These are phyloP conservation scores for Scorias spongiosa DNA, from an alignment of 2,329 filamentous ascomycete genomes.

Conservation along the genomic window DNA sequence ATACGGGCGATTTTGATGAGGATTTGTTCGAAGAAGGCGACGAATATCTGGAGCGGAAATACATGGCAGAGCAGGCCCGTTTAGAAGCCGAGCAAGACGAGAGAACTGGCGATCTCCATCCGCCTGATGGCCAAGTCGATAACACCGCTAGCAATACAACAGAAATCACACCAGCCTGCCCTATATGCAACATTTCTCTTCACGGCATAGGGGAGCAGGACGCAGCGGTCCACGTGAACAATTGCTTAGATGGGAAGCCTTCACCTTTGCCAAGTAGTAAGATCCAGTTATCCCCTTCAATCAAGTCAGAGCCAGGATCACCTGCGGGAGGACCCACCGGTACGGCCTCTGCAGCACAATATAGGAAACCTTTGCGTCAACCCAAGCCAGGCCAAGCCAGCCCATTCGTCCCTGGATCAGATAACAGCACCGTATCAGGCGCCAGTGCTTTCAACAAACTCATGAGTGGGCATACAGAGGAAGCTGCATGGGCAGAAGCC, in stretches of 20 bases:
- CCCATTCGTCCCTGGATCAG: conserved; percentile 46
- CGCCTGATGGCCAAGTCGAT: conserved; percentile 3
- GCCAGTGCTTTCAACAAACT: conserved; percentile 77
- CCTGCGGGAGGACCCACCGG: conserved; percentile 14
- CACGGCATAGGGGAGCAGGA: conserved; percentile 43
- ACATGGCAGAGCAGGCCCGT: conserved; percentile 55
- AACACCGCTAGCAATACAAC: background rate
- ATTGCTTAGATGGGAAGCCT: conserved; percentile 73
- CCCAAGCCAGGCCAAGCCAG: conserved; percentile 68
- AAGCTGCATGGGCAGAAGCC: conserved; percentile 76
- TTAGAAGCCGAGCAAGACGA: conserved; percentile 39
- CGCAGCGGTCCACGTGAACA: conserved; percentile 75
- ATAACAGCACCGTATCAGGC: conserved; percentile 15
- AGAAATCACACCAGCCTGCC: conserved; percentile 39
- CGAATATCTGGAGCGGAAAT: conserved; percentile 39
- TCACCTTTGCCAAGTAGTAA: conserved; percentile 35
- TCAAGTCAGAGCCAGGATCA: conserved; percentile 2
- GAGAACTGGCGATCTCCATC: conserved; percentile 14
- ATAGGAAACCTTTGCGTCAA: conserved; percentile 48
- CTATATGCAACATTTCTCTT: conserved; percentile 59
- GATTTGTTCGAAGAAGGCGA: conserved; percentile 40
- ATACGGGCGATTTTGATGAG: conserved; percentile 45
- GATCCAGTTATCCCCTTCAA: background rate
- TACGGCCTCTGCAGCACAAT: conserved; percentile 35
- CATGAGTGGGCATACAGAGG: conserved; percentile 85